Evolutionary conservation across 2,329 filamentous ascomycete genomes (phyloP).

Genomic region (Lachnellula arida): DNA sequence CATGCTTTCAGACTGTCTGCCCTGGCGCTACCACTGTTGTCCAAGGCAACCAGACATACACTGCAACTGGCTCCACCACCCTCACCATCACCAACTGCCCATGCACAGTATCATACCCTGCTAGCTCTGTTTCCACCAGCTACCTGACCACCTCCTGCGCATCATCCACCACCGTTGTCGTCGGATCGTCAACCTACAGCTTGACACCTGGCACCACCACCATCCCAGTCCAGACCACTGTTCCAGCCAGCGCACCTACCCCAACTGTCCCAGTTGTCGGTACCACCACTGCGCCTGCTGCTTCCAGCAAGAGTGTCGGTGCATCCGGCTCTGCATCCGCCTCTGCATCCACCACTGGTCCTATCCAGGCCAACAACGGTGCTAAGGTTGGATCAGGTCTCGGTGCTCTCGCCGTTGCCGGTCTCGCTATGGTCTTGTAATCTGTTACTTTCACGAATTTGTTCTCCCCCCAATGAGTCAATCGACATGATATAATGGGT

Average conservation of each 20-base stretch:
- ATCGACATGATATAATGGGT: slow-evolving; percentile 3
- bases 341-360: slow-evolving; percentile 5
- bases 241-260: slow-evolving; percentile 9
- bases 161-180: no score
- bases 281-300: slow-evolving; percentile 4
- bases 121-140: not conserved
- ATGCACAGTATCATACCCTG: slow-evolving; percentile 9
- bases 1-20: slow-evolving; percentile 12
- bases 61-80: slow-evolving; percentile 2
- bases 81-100: slow-evolving; percentile 13
- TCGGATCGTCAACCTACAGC: no score
- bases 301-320: not conserved
- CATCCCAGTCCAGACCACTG: not conserved
- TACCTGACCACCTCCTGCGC: no score
- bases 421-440: slow-evolving; percentile 26
- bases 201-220: no score
- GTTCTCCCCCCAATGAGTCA: slow-evolving; percentile 3
- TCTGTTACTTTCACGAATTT: not conserved
- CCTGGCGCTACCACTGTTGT: slow-evolving; percentile 12
- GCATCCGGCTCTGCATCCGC: slow-evolving; percentile 7
- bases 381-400: slow-evolving; percentile 18
- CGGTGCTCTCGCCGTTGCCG: slow-evolving; percentile 21
- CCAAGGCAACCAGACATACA: slow-evolving; percentile 18
- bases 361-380: slow-evolving; percentile 17
- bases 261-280: slow-evolving; percentile 1